phyloP scores from a whole-genome alignment of 1,284 basidiomycete genomes.

The Malassezia cuniculi region DNA sequence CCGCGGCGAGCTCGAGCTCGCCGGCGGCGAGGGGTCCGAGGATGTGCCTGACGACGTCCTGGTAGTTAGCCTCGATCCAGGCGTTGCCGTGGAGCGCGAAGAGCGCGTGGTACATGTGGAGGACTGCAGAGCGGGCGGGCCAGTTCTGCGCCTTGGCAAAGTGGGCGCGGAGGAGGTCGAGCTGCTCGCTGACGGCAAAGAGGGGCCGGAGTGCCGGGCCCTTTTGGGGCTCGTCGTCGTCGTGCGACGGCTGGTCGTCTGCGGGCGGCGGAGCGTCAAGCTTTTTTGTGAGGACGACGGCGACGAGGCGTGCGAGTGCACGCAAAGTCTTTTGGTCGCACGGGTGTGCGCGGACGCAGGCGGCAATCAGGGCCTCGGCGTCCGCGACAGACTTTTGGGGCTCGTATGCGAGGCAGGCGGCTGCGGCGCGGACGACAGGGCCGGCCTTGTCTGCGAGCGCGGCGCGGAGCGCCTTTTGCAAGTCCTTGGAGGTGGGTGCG shows the following conservation, averaged over 20 bases:
- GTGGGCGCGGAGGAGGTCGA: slow-evolving; percentile 57
- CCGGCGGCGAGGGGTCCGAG: slow-evolving; percentile 40
- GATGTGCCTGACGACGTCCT: slow-evolving; percentile 64
- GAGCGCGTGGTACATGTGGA: slow-evolving; percentile 74
- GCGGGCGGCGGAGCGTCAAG: slow-evolving; percentile 47
- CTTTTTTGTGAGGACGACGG: slow-evolving; percentile 73
- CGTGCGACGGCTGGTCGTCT: slow-evolving; percentile 48
- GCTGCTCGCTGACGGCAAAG: slow-evolving; percentile 66
- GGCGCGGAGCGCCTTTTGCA: slow-evolving; percentile 67
- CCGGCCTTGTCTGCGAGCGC: slow-evolving; percentile 70
- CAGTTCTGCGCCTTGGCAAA: slow-evolving; percentile 57
- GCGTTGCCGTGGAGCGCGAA: slow-evolving; percentile 60
- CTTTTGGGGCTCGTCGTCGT: slow-evolving; percentile 50
- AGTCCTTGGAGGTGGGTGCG: slow-evolving; percentile 73
- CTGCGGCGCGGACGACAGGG: slow-evolving; percentile 69
- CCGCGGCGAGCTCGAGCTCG: slow-evolving; percentile 4
- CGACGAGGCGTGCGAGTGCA: slow-evolving; percentile 64
- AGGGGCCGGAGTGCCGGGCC: slow-evolving; percentile 53
- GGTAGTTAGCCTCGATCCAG: slow-evolving; percentile 75
- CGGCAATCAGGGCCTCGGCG: slow-evolving; percentile 59
- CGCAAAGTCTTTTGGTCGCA: slow-evolving; percentile 68
- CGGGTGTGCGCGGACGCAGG: slow-evolving; percentile 60
- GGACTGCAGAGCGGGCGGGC: slow-evolving; percentile 52
- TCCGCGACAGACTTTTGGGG: slow-evolving; percentile 51
- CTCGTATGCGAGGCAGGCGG: slow-evolving; percentile 48